Conservation (phyloP, 148 eudicot species). For the Dianthus caryophyllus region DNA sequence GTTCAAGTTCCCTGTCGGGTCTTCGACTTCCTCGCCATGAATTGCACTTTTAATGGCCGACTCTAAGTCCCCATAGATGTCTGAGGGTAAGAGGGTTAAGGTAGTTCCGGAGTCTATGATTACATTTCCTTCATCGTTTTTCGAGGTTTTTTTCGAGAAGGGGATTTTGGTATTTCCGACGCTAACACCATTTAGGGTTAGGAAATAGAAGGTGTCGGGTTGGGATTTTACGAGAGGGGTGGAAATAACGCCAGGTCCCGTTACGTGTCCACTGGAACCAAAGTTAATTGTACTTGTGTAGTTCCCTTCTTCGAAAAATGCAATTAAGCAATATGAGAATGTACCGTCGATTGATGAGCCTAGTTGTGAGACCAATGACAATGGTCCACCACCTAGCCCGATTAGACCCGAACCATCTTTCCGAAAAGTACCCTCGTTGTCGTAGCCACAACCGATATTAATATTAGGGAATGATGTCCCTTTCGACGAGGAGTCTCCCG, state of each 20-base stretch:
- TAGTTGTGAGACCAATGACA: constrained; percentile 30
- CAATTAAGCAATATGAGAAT: constrained; percentile 39
- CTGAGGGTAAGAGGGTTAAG: constrained; percentile 38
- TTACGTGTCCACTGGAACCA: constrained; percentile 34
- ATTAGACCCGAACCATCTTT: constrained; percentile 17
- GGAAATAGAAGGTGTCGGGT: constrained; percentile 35
- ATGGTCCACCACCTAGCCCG: constrained; percentile 35
- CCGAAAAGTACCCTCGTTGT: constrained; percentile 18
- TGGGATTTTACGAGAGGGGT: constrained; percentile 34
- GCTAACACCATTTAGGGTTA: constrained; percentile 37
- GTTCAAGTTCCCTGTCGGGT: constrained; percentile 19
- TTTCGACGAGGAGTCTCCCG: neutral
- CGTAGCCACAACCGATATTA: constrained; percentile 29
- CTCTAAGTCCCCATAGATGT: constrained; percentile 10
- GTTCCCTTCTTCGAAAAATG: constrained; percentile 4
- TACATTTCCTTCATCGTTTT: constrained; percentile 40
- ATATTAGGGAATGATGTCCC: constrained; percentile 1
- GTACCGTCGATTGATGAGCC: constrained; percentile 19
- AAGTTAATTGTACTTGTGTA: constrained; percentile 46
- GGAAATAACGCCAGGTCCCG: constrained; percentile 36
- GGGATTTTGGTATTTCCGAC: constrained; percentile 23
- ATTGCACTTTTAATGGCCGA: constrained; percentile 16
- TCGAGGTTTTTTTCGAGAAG: neutral
- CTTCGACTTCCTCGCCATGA: constrained; percentile 2
- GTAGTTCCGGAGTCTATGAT: constrained; percentile 83